These are phyloP conservation scores for Hypoxylon sp. DNA, from an alignment of 2,329 filamentous ascomycete genomes.

Conservation along the genomic window DNA sequence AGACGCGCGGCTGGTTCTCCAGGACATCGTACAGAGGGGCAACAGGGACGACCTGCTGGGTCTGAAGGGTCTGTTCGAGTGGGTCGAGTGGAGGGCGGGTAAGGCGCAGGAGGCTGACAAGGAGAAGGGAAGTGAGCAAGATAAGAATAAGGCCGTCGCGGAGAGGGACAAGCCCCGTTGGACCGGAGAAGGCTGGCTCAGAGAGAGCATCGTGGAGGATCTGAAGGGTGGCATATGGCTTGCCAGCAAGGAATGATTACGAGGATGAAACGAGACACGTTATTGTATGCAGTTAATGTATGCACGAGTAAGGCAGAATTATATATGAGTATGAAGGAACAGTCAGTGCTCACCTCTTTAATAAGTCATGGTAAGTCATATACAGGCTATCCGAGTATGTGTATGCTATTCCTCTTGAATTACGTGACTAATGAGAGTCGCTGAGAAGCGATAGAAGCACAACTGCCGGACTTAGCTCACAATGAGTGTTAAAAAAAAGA, in stretches of 20 bases:
- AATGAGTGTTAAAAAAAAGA: no score
- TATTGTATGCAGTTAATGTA: background rate
- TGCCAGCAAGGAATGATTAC: constrained; percentile 46
- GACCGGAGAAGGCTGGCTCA: constrained; percentile 60
- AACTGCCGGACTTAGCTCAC: no score
- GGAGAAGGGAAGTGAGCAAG: constrained; percentile 26
- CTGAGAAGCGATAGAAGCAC: no score
- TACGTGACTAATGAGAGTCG: no score
- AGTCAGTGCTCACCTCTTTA: no score
- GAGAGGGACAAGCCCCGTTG: constrained; percentile 36
- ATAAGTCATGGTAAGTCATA: no score
- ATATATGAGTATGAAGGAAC: background rate
- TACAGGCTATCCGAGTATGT: no score
- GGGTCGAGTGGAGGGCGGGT: constrained; percentile 56
- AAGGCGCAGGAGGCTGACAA: constrained; percentile 39
- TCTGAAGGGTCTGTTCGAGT: constrained; percentile 62
- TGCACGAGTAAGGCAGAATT: background rate
- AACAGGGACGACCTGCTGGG: constrained; percentile 53
- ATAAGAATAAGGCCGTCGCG: constrained; percentile 5
- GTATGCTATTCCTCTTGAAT: no score
- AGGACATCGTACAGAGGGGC: constrained; percentile 51
- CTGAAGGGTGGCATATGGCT: constrained; percentile 65
- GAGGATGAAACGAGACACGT: background rate
- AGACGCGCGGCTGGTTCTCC: constrained; percentile 75
- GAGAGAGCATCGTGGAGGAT: constrained; percentile 62